phyloP scores from a whole-genome alignment of 164 flowering plant genomes.

The Aristolochia fimbriata region DNA sequence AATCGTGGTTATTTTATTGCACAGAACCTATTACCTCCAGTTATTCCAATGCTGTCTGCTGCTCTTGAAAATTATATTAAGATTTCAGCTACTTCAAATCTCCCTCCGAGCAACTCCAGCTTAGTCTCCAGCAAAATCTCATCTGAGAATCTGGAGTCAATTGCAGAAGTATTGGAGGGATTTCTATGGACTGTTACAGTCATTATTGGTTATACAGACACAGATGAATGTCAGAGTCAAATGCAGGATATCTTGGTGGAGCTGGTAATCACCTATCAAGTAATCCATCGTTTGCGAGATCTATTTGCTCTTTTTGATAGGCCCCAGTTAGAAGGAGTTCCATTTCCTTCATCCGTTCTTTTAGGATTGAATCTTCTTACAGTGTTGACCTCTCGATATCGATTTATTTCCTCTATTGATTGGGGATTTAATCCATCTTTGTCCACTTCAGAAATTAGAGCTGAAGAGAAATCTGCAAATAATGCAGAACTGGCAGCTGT shows the following conservation, averaged over 20 bases:
- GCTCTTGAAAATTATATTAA: constrained; percentile 89
- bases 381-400: constrained; percentile 54
- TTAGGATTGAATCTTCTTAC: constrained; percentile 61
- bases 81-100: constrained; percentile 64
- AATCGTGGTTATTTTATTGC: constrained; percentile 82
- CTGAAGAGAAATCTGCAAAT: constrained; percentile 16
- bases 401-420: constrained; percentile 35
- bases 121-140: constrained; percentile 35
- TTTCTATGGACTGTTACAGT: constrained; percentile 59
- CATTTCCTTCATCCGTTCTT: constrained; percentile 78
- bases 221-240: constrained; percentile 58
- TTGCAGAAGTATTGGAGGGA: constrained; percentile 72
- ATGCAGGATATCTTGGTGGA: constrained; percentile 84
- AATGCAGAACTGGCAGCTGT: constrained; percentile 14
- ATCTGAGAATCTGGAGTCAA: constrained; percentile 55
- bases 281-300: constrained; percentile 77
- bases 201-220: constrained; percentile 50
- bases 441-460: constrained; percentile 10
- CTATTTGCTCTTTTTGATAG: constrained; percentile 89
- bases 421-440: constrained; percentile 42
- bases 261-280: constrained; percentile 73
- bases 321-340: constrained; percentile 91
- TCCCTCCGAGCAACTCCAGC: constrained; percentile 27
- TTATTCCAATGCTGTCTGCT: constrained; percentile 83
- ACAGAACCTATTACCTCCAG: constrained; percentile 84